Evolutionary conservation across 2,329 filamentous ascomycete genomes (phyloP).

Genomic region (Clonostachys rosea): DNA sequence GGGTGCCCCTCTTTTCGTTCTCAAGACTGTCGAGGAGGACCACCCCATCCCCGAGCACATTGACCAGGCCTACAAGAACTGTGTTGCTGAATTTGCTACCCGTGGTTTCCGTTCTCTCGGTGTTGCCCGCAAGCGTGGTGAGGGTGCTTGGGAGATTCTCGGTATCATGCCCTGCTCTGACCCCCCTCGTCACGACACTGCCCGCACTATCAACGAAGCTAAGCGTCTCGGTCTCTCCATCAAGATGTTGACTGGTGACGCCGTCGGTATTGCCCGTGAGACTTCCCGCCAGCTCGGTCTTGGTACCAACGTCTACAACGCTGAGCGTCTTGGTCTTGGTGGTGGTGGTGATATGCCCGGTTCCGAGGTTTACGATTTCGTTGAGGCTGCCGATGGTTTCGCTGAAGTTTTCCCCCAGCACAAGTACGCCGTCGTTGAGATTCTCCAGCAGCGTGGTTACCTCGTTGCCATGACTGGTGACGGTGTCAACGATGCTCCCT

Average conservation of each 20-base stretch:
- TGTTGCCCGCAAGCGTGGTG: constrained; percentile 84
- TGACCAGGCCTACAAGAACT: constrained; percentile 84
- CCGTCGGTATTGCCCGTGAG: constrained; percentile 88
- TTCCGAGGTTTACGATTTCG: constrained; percentile 92
- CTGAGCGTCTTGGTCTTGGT: constrained; percentile 85
- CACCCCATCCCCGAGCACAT: constrained; percentile 72
- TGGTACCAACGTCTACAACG: constrained; percentile 90
- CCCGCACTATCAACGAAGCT: constrained; percentile 84
- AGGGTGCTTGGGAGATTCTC: constrained; percentile 82
- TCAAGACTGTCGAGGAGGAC: constrained; percentile 84
- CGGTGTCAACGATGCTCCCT: constrained; percentile 90
- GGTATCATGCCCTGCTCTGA: constrained; percentile 95
- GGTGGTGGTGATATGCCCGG: constrained; percentile 90
- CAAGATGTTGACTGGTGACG: constrained; percentile 96
- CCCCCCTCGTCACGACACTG: constrained; percentile 86
- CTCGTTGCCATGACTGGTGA: constrained; percentile 96
- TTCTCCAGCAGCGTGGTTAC: constrained; percentile 88
- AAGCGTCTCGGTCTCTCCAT: constrained; percentile 84
- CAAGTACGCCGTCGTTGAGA: constrained; percentile 93
- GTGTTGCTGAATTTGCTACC: constrained; percentile 84
- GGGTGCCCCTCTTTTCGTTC: constrained; percentile 81
- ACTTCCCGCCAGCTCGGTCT: constrained; percentile 88
- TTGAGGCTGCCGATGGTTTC: constrained; percentile 92
- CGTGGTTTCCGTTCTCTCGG: constrained; percentile 93
- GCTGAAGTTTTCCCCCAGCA: constrained; percentile 93